Evolutionary conservation across 1,139 yeast genomes (phyloP), one percentile per base, ranked within the genome.

Genomic region (Lodderomyces parapsilosis): DNA sequence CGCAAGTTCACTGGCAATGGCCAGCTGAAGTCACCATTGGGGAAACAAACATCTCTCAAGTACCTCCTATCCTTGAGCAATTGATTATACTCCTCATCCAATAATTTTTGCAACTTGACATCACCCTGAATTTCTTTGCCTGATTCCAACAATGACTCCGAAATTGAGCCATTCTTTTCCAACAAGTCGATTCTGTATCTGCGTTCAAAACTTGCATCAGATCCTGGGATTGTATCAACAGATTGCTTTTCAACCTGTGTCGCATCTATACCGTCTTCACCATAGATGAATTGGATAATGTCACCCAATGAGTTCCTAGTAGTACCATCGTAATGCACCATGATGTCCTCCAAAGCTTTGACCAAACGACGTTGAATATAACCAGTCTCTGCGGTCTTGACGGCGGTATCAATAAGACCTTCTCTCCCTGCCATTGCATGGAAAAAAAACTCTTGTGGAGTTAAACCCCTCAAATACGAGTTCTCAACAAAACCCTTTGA

Each of bases 341-440:
- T 91, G 51, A 94, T 91, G 74, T 94, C 99, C 66, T 94, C 99
- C 65, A 94, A 75, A 9, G 99, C 99, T 65, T 94, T 94, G 40
- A 94, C 96, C 65, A 94, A 76, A 78, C 99, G 94, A 76, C 99
- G 93, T 72, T 94, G 99, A 62, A 93, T 94, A 68, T 93, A 93
- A 71, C 99, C 99, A 27, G 99, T 93, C 71, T 93, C 99, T 2
- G 99, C 99, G 34, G 99, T 93, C 67, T 91, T 91, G 40, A 91
- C 98, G 13, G 98, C 98, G 46, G 99, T 93, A 80, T 93, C 99
- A 66, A 93, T 93, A 64, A 93, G 80, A 81, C 99, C 99, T 74
- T 93, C 99, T 79, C 99, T 89, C 78, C 99, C 99, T 58, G 99
- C 99, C 99, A 94, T 94, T 43, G 99, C 99, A 65, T 94, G 99